Base-by-base conservation (phyloP, 495 filamentous ascomycete species). In the Letharia columbiana region DNA sequence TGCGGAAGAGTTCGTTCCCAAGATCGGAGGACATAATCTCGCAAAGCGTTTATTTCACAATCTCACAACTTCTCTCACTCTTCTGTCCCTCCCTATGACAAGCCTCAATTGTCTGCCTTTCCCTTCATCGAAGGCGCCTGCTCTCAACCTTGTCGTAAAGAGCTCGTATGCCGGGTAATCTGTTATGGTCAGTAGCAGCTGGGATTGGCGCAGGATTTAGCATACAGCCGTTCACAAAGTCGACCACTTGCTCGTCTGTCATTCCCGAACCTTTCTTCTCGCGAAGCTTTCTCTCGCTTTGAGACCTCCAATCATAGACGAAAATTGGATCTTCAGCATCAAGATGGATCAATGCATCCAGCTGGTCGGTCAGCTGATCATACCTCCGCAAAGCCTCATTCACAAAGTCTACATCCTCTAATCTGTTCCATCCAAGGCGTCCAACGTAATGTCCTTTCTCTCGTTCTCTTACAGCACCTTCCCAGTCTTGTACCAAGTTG, bases 311-410 rank as follows among this genome's bases (percentile, higher is more conserved):
- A 66, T 84, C 85, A 73, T 96, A 98, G 49, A 96, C 93, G 71
- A 81, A 95, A 64, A 80, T 79, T 20, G 80, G 81, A 65, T 95
- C 78, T 72, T 89, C 82, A 15, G 93, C 89, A 72, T 98, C 93
- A 67, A 97, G 86, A 75, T 96, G 92, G 56, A 97, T 84, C 72
- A 97, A 84, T 17, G 90, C 89, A 74, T 94, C 84, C 47, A 96
- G 82, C 65, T 80, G 77, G 68, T 89, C 77, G 10, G 90, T 92
- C 63, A 96, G 71, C 49, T 72, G 73, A 73, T 94, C 89, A 77
- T 98, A 97, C 28, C 68, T 75, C 63, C 70, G 79, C 67, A 97
- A 76, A 59, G 81, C 80, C 33, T 83, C 80, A 74, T 98, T 96
- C 41, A 97, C 78, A 68, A 87, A 87, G 20, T 81, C 72, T 1